Conservation (phyloP, 306 rosid genomes). For the Dryas octopetala region DNA sequence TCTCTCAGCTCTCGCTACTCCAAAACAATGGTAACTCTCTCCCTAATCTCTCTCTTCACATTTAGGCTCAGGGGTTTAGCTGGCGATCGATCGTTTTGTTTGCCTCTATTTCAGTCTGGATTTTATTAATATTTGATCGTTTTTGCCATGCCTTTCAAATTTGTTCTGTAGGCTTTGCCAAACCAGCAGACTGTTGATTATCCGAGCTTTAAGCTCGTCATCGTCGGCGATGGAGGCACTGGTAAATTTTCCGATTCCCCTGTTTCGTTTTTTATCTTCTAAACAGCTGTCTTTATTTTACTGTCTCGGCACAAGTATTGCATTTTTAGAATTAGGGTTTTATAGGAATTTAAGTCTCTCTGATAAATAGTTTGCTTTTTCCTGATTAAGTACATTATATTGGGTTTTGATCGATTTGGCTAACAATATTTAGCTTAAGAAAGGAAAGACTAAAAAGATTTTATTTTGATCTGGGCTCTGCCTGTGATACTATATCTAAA, state of each 20-base stretch:
- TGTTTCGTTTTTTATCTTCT: not conserved
- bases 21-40: constrained; percentile 26
- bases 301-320: not conserved
- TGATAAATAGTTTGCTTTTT: not conserved
- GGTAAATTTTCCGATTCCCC: constrained; percentile 22
- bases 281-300: not conserved
- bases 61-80: constrained; percentile 18
- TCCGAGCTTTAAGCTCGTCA: constrained; percentile 76
- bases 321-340: not conserved
- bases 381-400: not conserved
- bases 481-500: not conserved
- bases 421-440: not conserved
- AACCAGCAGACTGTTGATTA: constrained; percentile 52
- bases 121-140: not conserved
- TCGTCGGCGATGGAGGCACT: constrained; percentile 83
- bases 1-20: not conserved
- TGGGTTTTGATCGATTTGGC: not conserved
- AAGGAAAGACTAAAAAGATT: not conserved
- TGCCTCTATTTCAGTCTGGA: not conserved
- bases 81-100: constrained; percentile 11
- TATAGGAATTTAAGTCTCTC: not conserved
- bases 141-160: not conserved
- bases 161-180: constrained; percentile 47
- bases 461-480: no score
- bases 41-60: not conserved